phyloP scores from a whole-genome alignment of 345 rosid species.

The Cardiospermum halicacabum region DNA sequence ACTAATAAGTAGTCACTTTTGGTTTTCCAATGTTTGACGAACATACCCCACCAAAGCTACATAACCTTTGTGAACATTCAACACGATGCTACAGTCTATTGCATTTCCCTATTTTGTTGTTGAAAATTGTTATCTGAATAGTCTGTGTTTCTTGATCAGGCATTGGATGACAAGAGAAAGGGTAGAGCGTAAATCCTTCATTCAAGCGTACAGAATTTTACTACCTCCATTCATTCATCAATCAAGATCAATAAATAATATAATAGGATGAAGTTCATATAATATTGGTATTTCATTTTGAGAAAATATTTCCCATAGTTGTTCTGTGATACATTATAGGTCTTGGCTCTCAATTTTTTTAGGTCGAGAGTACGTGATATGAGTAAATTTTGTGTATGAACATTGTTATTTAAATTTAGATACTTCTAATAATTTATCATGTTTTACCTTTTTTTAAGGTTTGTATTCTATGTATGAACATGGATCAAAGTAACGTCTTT shows the following conservation, averaged over 20 bases:
- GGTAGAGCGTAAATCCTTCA: conserved; percentile 41
- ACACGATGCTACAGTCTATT: no score
- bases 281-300: background rate
- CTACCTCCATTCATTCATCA: conserved; percentile 16
- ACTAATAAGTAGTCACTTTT: no score
- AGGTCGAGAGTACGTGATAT: background rate
- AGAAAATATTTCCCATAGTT: background rate
- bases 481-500: no score
- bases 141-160: conserved; percentile 37
- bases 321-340: conserved; percentile 1
- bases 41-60: no score
- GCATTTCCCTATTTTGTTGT: background rate
- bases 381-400: conserved; percentile 1
- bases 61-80: no score
- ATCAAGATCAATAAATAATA: conserved; percentile 18
- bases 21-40: no score
- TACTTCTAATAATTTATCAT: no score
- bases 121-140: background rate
- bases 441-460: no score
- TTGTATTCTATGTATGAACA: no score
- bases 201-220: background rate
- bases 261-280: conserved; percentile 15
- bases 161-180: conserved; percentile 67
- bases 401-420: no score
- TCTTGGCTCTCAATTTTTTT: background rate